A percentile compares a stretch with the other conserved stretches of the same genome.
Evolutionary conservation across 805 yeast species (phyloP).

Genomic region (Wickerhamiella azymoides): DNA sequence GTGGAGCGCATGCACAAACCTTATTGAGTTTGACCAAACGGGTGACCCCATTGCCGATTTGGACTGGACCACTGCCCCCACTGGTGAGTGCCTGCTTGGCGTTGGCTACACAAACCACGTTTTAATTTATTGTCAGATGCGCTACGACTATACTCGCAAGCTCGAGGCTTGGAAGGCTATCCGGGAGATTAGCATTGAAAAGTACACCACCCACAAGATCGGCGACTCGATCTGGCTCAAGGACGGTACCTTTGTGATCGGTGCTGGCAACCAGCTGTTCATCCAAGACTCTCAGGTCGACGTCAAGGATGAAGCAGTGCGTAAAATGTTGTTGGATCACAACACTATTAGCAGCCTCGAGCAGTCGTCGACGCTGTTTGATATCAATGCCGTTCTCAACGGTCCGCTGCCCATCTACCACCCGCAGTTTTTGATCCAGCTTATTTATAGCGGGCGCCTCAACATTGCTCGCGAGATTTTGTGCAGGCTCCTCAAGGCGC

Average conservation of each 20-base stretch:
- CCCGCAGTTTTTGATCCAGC: conserved; percentile 77
- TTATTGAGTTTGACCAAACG: conserved; percentile 54
- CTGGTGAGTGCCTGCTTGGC: conserved; percentile 58
- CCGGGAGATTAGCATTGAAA: conserved; percentile 54
- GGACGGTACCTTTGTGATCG: conserved; percentile 66
- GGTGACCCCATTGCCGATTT: conserved; percentile 46
- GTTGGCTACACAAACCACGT: conserved; percentile 60
- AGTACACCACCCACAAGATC: conserved; percentile 62
- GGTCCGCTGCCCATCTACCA: conserved; percentile 87
- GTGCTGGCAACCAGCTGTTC: conserved; percentile 80
- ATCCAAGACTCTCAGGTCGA: conserved; percentile 61
- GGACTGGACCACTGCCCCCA: conserved; percentile 72
- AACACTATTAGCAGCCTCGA: conserved; percentile 16
- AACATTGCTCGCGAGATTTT: conserved; percentile 45
- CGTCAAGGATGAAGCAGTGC: conserved; percentile 37
- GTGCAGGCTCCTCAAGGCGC: conserved; percentile 34
- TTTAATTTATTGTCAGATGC: conserved; percentile 59
- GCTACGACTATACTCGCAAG: conserved; percentile 78
- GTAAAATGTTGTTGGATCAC: conserved; percentile 43
- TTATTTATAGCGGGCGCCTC: conserved; percentile 48
- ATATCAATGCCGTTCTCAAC: conserved; percentile 61
- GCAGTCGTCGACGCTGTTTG: conserved; percentile 33
- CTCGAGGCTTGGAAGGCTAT: conserved; percentile 67
- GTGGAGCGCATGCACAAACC: conserved; percentile 65
- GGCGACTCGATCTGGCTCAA: conserved; percentile 85